Base-by-base conservation (phyloP, 495 filamentous ascomycete genomes). In the Cercophora samala region DNA sequence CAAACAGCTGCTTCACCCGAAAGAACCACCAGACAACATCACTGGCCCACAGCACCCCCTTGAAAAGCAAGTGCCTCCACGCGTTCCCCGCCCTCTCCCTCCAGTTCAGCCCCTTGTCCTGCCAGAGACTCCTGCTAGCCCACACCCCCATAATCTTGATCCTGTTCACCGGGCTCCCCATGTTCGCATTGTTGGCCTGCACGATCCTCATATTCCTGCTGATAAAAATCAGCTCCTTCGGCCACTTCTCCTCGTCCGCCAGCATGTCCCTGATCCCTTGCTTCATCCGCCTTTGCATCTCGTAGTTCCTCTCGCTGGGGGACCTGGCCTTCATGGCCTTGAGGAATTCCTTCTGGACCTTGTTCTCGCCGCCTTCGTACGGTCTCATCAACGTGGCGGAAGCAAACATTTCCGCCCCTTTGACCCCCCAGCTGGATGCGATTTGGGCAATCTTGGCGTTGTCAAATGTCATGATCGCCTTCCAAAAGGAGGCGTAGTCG, bases 191-290 rank as follows among this genome's bases (percentile, higher is more conserved):
- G 63, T 85, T 84, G 22, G 80, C 82, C 76, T 87, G 84, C 11
- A 98, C 94, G 73, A 99, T 99, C 22, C 95, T 88, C 81, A 99
- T 86, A 74, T 97, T 97, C 5, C 95, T 87, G 1, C 93, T 93
- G 73, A 99, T 93, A 79, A 99, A 99, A 71, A 99, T 87, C 60
- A 99, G 89, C 71, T 97, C 92, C 64, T 88, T 88, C 0, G 95
- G 95, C 91, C 92, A 97, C 74, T 95, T 93, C 25, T 88, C 89
- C 74, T 97, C 93, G 75, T 99, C 92, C 29, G 87, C 86, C 5
- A 99, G 86, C 37, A 97, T 87, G 25, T 95, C 88, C 65, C 90
- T 88, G 75, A 97, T 87, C 21, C 90, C 91, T 72, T 92, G 85
- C 67, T 92, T 90, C 84, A 92, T 92, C 64, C 87, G 85, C 69